Conservation (phyloP, 306 rosid species). For the Abrus pulchellus region DNA sequence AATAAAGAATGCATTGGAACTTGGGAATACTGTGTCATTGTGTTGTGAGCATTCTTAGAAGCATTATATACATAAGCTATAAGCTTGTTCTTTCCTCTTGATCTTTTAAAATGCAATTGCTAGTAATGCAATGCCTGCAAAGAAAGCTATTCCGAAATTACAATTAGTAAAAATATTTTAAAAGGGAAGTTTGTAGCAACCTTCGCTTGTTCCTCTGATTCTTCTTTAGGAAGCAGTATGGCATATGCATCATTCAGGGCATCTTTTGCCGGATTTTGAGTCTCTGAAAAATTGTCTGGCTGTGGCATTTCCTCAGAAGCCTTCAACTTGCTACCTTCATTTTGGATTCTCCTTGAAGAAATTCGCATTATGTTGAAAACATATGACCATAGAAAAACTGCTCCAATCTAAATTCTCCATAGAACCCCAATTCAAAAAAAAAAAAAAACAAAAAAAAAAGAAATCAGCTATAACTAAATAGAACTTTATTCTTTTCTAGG, state of each 20-base stretch:
- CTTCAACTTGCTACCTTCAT: conserved; percentile 46
- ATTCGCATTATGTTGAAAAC: conserved; percentile 81
- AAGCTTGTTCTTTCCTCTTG: neutral
- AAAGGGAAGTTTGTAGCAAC: conserved; percentile 32
- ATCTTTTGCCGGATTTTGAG: conserved; percentile 53
- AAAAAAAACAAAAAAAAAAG: neutral
- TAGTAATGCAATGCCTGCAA: neutral
- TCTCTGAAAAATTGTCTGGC: conserved; percentile 46
- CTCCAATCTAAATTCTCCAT: conserved; percentile 66
- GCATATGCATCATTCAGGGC: conserved; percentile 54
- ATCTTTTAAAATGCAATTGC: neutral
- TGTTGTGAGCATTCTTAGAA: too few relatives aligned
- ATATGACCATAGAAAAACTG: conserved; percentile 80
- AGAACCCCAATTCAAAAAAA: conserved; percentile 33
- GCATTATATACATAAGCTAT: neutral
- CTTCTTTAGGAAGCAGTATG: conserved; percentile 52
- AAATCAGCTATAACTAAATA: neutral
- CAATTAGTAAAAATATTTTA: neutral
- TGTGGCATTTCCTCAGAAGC: conserved; percentile 40
- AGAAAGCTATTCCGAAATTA: conserved; percentile 1
- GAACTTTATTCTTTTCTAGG: neutral
- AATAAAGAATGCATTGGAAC: too few relatives aligned
- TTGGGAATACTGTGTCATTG: too few relatives aligned
- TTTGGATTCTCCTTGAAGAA: conserved; percentile 52
- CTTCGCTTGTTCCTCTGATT: conserved; percentile 49